These are phyloP conservation scores for Fusarium azukiicola DNA, from an alignment of 2,329 filamentous ascomycete species.

Conservation along the genomic window DNA sequence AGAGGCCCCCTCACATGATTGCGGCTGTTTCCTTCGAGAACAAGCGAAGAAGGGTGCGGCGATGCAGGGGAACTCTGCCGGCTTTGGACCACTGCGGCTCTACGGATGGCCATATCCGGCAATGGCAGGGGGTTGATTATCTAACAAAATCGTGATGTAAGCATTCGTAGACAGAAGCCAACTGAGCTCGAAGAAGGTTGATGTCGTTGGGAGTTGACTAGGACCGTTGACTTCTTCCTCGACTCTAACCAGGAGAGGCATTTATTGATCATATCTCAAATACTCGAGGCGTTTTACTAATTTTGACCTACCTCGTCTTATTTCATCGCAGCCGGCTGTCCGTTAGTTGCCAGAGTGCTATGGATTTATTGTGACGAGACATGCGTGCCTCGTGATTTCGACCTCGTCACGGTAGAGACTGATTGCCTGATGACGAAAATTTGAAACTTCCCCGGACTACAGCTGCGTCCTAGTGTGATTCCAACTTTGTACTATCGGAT, in stretches of 20 bases:
- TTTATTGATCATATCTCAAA: too few species aligned
- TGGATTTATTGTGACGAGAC: neutral
- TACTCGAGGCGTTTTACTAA: too few species aligned
- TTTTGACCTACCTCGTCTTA: too few species aligned
- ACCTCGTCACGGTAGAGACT: neutral
- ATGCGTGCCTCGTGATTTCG: too few species aligned
- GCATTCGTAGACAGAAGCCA: too few species aligned
- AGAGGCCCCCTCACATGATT: neutral
- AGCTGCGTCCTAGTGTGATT: neutral
- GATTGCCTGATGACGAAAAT: neutral
- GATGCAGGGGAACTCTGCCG: too few species aligned
- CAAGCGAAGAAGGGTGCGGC: too few species aligned
- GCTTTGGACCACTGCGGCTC: neutral
- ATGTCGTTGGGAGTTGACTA: neutral
- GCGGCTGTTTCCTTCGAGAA: constrained; percentile 1
- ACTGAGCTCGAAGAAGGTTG: too few species aligned
- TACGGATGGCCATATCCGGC: neutral
- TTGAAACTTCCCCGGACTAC: neutral
- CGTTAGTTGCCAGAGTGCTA: too few species aligned
- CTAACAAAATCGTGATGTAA: neutral
- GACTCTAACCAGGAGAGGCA: too few species aligned
- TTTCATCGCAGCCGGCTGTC: too few species aligned
- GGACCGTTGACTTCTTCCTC: too few species aligned
- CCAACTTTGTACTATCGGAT: neutral
- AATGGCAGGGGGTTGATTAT: neutral